Conservation (phyloP, 73 alveolate species). For the Tetrahymena borealis region DNA sequence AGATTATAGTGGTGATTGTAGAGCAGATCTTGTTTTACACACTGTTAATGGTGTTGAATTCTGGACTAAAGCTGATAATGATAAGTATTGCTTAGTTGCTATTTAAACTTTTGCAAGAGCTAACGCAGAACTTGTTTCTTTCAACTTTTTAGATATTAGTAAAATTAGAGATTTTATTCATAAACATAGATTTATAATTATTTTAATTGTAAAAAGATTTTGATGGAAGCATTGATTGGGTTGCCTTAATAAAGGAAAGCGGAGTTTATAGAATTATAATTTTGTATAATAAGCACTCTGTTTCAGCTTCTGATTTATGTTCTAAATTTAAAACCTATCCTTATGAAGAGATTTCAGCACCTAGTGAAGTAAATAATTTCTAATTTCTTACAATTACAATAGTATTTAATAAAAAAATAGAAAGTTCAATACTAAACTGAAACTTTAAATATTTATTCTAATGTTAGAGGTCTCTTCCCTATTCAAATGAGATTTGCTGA, state of each 20-base stretch:
- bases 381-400: no score
- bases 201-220: background rate
- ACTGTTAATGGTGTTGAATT: constrained; percentile 15
- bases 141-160: constrained; percentile 21
- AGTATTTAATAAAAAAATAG: background rate
- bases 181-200: background rate
- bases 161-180: background rate
- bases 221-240: background rate
- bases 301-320: background rate
- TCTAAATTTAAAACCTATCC: background rate
- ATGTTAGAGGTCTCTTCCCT: background rate
- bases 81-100: constrained; percentile 4
- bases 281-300: background rate
- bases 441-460: background rate
- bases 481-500: background rate
- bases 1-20: constrained; percentile 35
- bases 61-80: constrained; percentile 23
- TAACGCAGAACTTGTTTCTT: background rate
- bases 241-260: background rate
- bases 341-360: background rate
- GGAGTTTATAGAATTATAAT: background rate
- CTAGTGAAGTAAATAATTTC: background rate
- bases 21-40: constrained; percentile 34
- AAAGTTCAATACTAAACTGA: background rate
- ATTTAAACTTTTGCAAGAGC: background rate